These are phyloP conservation scores for Pisolithus microcarpus DNA, from an alignment of 768 basidiomycete genomes.

Conservation along the genomic window DNA sequence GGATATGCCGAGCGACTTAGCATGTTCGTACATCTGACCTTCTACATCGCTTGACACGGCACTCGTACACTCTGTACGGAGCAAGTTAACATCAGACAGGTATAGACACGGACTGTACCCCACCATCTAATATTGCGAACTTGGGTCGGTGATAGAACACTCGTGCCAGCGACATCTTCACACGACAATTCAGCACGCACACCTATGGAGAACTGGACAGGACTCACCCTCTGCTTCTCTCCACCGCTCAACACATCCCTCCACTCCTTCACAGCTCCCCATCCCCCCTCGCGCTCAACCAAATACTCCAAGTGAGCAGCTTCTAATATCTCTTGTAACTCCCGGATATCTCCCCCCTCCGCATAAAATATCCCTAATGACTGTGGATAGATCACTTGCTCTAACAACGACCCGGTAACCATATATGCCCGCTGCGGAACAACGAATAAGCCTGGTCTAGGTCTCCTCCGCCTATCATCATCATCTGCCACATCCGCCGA, in stretches of 20 bases:
- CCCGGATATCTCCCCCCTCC: conserved; percentile 50
- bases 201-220: background rate
- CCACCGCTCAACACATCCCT: conserved; percentile 92
- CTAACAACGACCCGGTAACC: conserved; percentile 77
- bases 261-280: conserved; percentile 90
- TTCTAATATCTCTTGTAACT: conserved; percentile 70
- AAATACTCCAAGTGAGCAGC: conserved; percentile 81
- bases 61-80: conserved; percentile 74
- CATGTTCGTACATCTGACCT: conserved; percentile 90
- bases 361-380: conserved; percentile 58
- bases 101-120: conserved; percentile 16
- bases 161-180: conserved; percentile 87
- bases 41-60: conserved; percentile 96
- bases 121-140: conserved; percentile 83
- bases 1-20: conserved; percentile 83
- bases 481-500: conserved; percentile 19
- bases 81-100: background rate
- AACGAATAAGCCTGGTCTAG: conserved; percentile 57
- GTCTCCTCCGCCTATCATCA: conserved; percentile 27
- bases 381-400: conserved; percentile 93
- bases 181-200: conserved; percentile 3
- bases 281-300: conserved; percentile 82
- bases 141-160: conserved; percentile 83
- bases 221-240: conserved; percentile 82
- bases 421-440: conserved; percentile 94